phyloP scores from a whole-genome alignment of 345 rosid species.

The Isatis tinctoria region DNA sequence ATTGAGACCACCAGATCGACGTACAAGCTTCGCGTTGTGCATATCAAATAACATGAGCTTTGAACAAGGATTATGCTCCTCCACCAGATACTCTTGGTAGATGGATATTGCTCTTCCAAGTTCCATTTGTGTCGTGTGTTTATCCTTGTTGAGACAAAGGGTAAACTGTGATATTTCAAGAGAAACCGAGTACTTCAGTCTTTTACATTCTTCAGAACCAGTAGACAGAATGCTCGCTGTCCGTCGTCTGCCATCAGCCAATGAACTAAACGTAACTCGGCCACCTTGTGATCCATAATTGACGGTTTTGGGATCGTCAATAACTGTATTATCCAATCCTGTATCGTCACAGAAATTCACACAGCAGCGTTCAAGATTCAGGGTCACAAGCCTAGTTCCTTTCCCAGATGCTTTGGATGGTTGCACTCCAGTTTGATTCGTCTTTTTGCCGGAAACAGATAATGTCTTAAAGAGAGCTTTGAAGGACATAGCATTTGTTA shows the following conservation, averaged over 20 bases:
- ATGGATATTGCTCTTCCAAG: conserved; percentile 82
- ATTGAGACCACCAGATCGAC: conserved; percentile 85
- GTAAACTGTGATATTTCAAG: conserved; percentile 76
- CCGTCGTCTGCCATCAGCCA: conserved; percentile 80
- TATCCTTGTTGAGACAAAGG: conserved; percentile 79
- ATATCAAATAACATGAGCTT: conserved; percentile 67
- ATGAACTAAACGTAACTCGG: conserved; percentile 52
- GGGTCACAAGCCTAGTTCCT: conserved; percentile 68
- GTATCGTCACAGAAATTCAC: conserved; percentile 65
- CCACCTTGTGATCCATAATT: conserved; percentile 99
- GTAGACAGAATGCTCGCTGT: conserved; percentile 60
- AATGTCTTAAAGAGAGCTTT: conserved; percentile 59
- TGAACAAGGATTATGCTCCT: conserved; percentile 51
- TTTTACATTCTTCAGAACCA: conserved; percentile 48
- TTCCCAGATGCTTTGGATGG: conserved; percentile 65
- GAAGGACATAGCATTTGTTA: conserved; percentile 65
- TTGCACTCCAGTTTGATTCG: conserved; percentile 42
- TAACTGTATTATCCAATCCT: conserved; percentile 56
- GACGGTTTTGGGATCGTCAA: conserved; percentile 89
- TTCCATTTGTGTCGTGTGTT: conserved; percentile 78
- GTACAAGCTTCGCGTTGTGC: conserved; percentile 84
- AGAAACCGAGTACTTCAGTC: conserved; percentile 62
- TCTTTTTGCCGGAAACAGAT: conserved; percentile 48
- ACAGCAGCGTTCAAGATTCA: conserved; percentile 80
- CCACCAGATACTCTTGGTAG: conserved; percentile 72